These are phyloP conservation scores for Reutealis trisperma DNA, from an alignment of 345 rosid genomes.

Conservation along the genomic window DNA sequence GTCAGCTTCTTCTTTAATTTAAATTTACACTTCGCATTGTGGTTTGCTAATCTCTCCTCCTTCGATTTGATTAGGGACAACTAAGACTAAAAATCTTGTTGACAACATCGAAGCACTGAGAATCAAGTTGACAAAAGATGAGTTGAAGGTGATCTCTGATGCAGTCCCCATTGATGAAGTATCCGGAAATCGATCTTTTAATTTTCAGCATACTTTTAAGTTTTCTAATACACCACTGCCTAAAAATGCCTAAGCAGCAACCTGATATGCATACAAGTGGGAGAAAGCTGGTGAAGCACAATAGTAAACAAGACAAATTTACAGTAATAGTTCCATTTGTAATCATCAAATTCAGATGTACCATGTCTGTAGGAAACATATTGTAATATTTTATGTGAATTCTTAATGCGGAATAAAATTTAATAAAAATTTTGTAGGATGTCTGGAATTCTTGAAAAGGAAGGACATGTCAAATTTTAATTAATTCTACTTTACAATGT, in stretches of 20 bases:
- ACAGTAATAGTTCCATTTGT: no score
- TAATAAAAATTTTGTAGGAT: no score
- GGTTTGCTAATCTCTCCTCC: background rate
- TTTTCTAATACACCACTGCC: conserved; percentile 35
- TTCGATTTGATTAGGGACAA: conserved; percentile 26
- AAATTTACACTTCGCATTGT: background rate
- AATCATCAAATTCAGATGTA: no score
- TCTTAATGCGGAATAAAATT: no score
- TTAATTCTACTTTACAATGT: no score
- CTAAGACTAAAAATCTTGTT: conserved; percentile 32
- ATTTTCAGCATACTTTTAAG: conserved; percentile 23
- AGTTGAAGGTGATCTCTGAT: conserved; percentile 37
- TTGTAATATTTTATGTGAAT: no score
- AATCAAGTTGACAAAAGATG: conserved; percentile 32
- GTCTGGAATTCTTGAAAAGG: no score
- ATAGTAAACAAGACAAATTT: no score
- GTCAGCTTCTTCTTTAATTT: no score
- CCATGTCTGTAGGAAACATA: no score
- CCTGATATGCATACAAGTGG: background rate
- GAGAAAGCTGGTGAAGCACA: no score
- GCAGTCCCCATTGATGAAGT: conserved; percentile 36
- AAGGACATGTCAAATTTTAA: no score
- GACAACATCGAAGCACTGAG: conserved; percentile 32
- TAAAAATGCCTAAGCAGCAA: background rate
- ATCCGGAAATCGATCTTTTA: conserved; percentile 12